Percentiles rank a stretch among this genome's conserved stretches.
These are phyloP conservation scores for Melaleuca alternifolia DNA, from an alignment of 345 rosid genomes.

Conservation along the genomic window DNA sequence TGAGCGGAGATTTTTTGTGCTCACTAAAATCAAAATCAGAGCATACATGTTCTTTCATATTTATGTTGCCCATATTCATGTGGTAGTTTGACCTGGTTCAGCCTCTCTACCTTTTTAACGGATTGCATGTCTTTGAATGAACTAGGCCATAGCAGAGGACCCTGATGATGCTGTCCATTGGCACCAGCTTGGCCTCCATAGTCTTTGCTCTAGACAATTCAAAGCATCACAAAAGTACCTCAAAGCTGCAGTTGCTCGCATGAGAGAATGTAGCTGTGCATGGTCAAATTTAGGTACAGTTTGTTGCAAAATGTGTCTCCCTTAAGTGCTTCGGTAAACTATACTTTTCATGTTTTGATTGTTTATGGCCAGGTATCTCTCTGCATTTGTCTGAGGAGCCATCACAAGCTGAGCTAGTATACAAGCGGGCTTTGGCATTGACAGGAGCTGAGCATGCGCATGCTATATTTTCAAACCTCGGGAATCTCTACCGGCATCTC, in stretches of 20 bases:
- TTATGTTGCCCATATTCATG: not conserved
- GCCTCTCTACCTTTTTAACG: not conserved
- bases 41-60: not conserved
- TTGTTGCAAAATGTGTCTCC: not conserved
- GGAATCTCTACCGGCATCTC: constrained; percentile 78
- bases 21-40: not conserved
- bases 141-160: constrained; percentile 68
- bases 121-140: not conserved
- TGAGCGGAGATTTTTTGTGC: not conserved
- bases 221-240: constrained; percentile 78
- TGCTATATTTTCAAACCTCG: constrained; percentile 72
- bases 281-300: constrained; percentile 87
- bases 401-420: constrained; percentile 53
- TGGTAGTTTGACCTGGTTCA: not conserved
- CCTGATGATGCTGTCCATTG: constrained; percentile 81
- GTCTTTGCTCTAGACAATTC: constrained; percentile 67
- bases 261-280: constrained; percentile 52
- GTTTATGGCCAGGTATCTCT: constrained; percentile 44
- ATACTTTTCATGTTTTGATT: not conserved
- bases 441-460: constrained; percentile 57
- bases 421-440: constrained; percentile 56
- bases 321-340: not conserved
- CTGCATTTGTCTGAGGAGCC: constrained; percentile 66
- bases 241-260: constrained; percentile 62
- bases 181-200: constrained; percentile 96